Conservation (phyloP, 768 basidiomycete genomes). For the Termitomyces eurrhizus region DNA sequence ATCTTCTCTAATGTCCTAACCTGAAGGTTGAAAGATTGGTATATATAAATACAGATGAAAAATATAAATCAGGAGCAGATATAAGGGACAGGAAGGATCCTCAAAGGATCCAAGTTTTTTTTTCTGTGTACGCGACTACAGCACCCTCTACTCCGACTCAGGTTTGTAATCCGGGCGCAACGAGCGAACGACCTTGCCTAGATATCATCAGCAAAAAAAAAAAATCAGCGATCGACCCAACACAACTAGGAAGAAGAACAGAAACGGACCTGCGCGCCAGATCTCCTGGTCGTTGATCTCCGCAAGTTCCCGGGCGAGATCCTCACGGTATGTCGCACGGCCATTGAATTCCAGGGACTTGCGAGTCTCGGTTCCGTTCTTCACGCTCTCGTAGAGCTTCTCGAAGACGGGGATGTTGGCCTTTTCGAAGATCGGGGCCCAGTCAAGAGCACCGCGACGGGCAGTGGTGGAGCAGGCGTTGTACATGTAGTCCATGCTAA, state of each 20-base stretch:
- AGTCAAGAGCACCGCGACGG: conserved; percentile 97
- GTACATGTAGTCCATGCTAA: conserved; percentile 99
- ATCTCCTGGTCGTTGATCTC: conserved; percentile 99
- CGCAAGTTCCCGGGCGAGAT: conserved; percentile 86
- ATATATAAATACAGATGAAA: conserved; percentile 11
- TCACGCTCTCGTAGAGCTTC: conserved; percentile 90
- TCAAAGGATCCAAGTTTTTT: background rate
- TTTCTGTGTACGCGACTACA: background rate
- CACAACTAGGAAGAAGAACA: background rate
- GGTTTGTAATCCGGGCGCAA: conserved; percentile 84
- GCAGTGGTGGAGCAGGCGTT: conserved; percentile 99
- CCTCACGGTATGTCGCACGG: conserved; percentile 86
- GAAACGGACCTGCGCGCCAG: conserved; percentile 81
- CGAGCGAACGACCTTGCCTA: conserved; percentile 87
- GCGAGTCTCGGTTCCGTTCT: conserved; percentile 94
- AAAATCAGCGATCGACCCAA: background rate
- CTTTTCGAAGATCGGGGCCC: conserved; percentile 96
- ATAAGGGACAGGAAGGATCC: background rate
- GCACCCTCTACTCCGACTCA: conserved; percentile 31
- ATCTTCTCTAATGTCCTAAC: background rate
- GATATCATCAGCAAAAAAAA: conserved; percentile 1
- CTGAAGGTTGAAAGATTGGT: conserved; percentile 6
- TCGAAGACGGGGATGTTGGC: conserved; percentile 95
- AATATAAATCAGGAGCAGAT: background rate
- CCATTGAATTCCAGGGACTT: conserved; percentile 96